Conservation (phyloP, 768 basidiomycete species). For the Rhizopogon sp. region DNA sequence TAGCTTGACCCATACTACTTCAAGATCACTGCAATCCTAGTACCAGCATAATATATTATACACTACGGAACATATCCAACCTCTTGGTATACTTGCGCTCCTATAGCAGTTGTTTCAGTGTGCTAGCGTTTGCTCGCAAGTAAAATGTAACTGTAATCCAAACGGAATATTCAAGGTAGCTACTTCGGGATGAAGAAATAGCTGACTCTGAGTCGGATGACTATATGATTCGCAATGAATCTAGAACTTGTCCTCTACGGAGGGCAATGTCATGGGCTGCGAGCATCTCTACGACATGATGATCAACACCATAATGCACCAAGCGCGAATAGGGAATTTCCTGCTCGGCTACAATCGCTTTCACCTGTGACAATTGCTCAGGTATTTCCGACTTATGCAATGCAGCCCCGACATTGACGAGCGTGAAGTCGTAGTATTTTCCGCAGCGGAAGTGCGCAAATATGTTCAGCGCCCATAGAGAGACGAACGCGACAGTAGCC, state of each 20-base stretch:
- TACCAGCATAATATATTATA: too few species aligned
- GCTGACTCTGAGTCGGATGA: too few species aligned
- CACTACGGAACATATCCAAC: too few species aligned
- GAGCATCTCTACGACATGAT: neutral
- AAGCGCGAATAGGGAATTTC: neutral
- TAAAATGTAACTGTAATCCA: too few species aligned
- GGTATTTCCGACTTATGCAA: constrained; percentile 1
- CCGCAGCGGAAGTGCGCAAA: constrained; percentile 6
- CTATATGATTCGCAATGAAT: neutral
- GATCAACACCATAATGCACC: neutral
- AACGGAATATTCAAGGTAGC: too few species aligned
- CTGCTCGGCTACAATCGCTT: neutral
- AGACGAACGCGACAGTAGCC: constrained; percentile 4
- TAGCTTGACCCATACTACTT: too few species aligned
- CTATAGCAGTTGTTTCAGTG: too few species aligned
- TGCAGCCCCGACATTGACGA: constrained; percentile 4
- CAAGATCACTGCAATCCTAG: too few species aligned
- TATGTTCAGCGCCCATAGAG: constrained; percentile 2
- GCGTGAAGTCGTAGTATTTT: constrained; percentile 3
- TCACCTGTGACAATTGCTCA: neutral
- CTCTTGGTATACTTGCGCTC: too few species aligned
- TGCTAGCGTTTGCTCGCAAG: too few species aligned
- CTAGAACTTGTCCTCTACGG: neutral
- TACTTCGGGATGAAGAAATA: too few species aligned
- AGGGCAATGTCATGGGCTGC: neutral